Conservation (phyloP, 139 green algal species). For the Tetradesmus lagerheimii region DNA sequence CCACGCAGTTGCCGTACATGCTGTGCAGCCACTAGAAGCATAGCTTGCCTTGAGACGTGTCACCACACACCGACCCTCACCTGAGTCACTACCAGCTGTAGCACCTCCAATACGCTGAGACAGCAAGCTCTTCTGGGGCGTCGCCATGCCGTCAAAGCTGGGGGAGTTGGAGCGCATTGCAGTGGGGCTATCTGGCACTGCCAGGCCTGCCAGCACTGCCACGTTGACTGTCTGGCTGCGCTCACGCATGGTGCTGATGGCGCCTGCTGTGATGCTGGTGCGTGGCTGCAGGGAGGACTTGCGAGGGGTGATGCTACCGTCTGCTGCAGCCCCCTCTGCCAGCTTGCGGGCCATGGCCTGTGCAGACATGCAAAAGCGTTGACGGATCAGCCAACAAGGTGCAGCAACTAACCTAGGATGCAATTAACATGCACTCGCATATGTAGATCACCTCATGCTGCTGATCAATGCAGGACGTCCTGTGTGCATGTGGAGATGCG, state of each 20-base stretch:
- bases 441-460: not conserved
- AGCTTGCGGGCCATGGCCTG: not conserved
- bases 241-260: not conserved
- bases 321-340: not conserved
- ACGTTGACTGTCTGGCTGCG: conserved; percentile 35
- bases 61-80: not conserved
- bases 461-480: not conserved
- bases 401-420: too few species aligned
- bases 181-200: not conserved
- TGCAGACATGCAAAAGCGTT: too few species aligned
- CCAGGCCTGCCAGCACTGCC: conserved; percentile 29
- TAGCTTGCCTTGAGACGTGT: too few species aligned
- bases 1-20: too few species aligned
- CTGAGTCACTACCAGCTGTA: not conserved
- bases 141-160: not conserved
- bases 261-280: not conserved
- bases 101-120: not conserved
- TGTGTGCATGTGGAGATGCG: not conserved
- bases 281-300: not conserved
- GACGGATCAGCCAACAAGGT: too few species aligned
- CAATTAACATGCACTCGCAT: not conserved
- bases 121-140: not conserved
- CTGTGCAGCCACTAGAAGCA: too few species aligned
- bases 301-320: not conserved
- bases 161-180: not conserved